Evolutionary conservation across 2,329 filamentous ascomycete genomes (phyloP).

Genomic region (Pyrenophora graminea): DNA sequence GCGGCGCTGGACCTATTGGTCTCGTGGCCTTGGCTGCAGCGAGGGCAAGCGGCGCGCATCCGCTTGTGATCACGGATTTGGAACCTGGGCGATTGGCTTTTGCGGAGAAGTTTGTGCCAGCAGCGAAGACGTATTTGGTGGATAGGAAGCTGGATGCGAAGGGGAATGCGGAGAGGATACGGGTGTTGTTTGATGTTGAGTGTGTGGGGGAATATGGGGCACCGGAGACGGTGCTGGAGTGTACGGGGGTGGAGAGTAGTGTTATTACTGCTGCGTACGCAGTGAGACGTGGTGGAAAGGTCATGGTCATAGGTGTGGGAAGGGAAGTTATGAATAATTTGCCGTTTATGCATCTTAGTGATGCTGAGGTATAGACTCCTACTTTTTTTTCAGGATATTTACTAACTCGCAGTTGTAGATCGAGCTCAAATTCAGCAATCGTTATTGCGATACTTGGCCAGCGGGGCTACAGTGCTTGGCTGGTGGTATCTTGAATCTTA

Average conservation of each 20-base stretch:
- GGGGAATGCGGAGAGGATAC: conserved; percentile 58
- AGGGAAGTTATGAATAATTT: conserved; percentile 66
- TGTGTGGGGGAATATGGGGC: conserved; percentile 58
- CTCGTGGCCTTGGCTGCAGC: conserved; percentile 65
- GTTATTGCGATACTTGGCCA: conserved; percentile 72
- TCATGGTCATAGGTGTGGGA: conserved; percentile 69
- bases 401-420: conserved; percentile 51
- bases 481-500: conserved; percentile 64
- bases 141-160: conserved; percentile 52
- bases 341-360: conserved; percentile 68
- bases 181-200: conserved; percentile 56
- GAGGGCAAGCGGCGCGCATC: conserved; percentile 65
- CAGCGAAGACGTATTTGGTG: conserved; percentile 60
- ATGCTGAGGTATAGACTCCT: conserved; percentile 56
- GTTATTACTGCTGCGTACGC: conserved; percentile 63
- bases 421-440: conserved; percentile 71
- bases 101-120: conserved; percentile 61
- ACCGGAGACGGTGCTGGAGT: conserved; percentile 65
- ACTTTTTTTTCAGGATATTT: not conserved
- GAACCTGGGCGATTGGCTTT: conserved; percentile 61
- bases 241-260: conserved; percentile 68
- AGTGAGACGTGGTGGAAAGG: conserved; percentile 61
- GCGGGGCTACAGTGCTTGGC: conserved; percentile 64
- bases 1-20: conserved; percentile 65
- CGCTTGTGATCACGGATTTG: conserved; percentile 67